Percentiles rank a stretch among this genome's conserved stretches.
Conservation (phyloP, 164 flowering plant species). For the Stephania japonica region DNA sequence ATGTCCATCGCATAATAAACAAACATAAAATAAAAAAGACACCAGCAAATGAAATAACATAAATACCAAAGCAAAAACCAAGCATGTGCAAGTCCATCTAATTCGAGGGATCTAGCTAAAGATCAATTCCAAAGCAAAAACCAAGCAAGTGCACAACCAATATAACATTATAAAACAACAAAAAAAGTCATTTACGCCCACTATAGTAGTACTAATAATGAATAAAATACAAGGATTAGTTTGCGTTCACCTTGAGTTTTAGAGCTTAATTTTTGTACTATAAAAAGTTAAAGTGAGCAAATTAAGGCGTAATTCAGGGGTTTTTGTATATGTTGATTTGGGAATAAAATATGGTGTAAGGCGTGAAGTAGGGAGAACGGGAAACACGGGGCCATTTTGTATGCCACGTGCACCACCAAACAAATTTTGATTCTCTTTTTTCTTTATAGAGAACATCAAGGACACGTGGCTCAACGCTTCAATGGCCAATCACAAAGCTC, state of each 20-base stretch:
- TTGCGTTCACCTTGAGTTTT: background rate
- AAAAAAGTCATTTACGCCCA: too few species aligned
- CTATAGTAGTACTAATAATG: too few species aligned
- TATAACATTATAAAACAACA: too few species aligned
- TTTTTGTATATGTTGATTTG: background rate
- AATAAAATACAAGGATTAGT: background rate
- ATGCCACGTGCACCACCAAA: constrained; percentile 6
- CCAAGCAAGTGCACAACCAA: too few species aligned
- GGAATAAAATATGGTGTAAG: background rate
- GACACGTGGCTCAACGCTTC: background rate
- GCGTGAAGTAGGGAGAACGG: constrained; percentile 2
- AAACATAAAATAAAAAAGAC: too few species aligned
- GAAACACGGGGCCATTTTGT: constrained; percentile 12
- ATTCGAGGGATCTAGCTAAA: too few species aligned
- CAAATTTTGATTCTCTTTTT: background rate
- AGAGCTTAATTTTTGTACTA: background rate
- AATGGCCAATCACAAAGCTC: background rate
- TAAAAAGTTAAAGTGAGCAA: constrained; percentile 8
- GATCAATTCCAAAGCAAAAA: too few species aligned
- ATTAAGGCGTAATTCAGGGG: constrained; percentile 13
- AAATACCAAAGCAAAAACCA: too few species aligned
- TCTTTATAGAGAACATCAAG: background rate
- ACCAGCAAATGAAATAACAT: too few species aligned
- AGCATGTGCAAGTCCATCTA: too few species aligned
- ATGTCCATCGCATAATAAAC: too few species aligned